Evolutionary conservation across 2,329 filamentous ascomycete genomes (phyloP).

Genomic region (Geosmithia morbida): DNA sequence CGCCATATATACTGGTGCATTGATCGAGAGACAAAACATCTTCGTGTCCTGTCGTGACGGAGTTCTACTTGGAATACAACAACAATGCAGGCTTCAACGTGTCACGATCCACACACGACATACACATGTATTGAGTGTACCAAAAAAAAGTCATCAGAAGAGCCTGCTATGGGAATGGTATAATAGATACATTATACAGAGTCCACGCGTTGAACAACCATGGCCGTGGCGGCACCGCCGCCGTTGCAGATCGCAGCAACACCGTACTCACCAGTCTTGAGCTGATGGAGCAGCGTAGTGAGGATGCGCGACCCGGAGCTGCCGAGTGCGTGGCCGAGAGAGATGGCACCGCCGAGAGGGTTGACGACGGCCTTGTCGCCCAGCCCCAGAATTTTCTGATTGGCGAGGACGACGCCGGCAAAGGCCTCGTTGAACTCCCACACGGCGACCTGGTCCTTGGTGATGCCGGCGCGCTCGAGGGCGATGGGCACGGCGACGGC

Average conservation of each 20-base stretch:
- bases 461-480: conserved; percentile 76
- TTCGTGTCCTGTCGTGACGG: too few species aligned
- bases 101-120: too few species aligned
- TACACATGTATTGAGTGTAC: too few species aligned
- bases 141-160: not conserved
- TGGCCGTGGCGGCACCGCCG: conserved; percentile 78
- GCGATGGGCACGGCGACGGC: conserved; percentile 86
- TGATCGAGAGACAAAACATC: too few species aligned
- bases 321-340: conserved; percentile 79
- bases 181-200: conserved; percentile 21
- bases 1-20: too few species aligned
- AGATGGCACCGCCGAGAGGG: conserved; percentile 79
- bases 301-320: conserved; percentile 89
- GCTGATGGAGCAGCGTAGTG: conserved; percentile 78
- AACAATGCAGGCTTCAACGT: too few species aligned
- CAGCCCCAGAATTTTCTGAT: conserved; percentile 80
- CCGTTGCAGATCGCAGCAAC: conserved; percentile 96
- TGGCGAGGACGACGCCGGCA: conserved; percentile 86
- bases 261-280: conserved; percentile 86
- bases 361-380: conserved; percentile 64
- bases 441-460: conserved; percentile 77
- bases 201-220: conserved; percentile 78
- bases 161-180: not conserved
- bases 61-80: too few species aligned
- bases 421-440: conserved; percentile 99